Conservation (phyloP, 257 asterid species). For the Solanum acaule region DNA sequence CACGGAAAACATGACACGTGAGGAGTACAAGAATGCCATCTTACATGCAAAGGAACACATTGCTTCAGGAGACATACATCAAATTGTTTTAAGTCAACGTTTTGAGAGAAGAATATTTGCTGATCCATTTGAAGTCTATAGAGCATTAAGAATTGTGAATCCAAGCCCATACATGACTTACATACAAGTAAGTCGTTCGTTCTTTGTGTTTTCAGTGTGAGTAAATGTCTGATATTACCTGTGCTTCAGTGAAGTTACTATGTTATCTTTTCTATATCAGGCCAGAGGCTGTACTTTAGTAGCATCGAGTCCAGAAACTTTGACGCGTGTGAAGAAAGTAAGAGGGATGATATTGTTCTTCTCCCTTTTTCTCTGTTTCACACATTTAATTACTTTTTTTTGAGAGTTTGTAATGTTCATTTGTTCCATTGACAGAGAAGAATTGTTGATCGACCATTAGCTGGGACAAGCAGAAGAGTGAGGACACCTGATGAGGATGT, state of each 20-base stretch:
- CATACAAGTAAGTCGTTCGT: slow-evolving; percentile 68
- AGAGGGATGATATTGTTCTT: not conserved
- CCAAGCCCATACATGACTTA: slow-evolving; percentile 37
- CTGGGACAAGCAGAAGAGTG: slow-evolving; percentile 82
- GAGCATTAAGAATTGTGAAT: no score
- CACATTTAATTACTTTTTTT: not conserved
- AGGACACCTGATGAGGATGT: slow-evolving; percentile 52
- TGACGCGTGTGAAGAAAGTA: slow-evolving; percentile 68
- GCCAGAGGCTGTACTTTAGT: slow-evolving; percentile 53
- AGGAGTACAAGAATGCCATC: slow-evolving; percentile 65
- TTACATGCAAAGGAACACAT: slow-evolving; percentile 82
- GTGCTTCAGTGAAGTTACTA: not conserved
- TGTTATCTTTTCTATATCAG: slow-evolving; percentile 22
- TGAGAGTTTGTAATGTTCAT: not conserved
- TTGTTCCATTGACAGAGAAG: slow-evolving; percentile 40
- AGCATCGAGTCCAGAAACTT: slow-evolving; percentile 13
- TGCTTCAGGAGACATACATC: slow-evolving; percentile 75
- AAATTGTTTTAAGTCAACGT: slow-evolving; percentile 81
- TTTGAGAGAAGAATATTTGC: slow-evolving; percentile 83
- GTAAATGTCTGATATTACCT: no score
- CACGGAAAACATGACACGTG: slow-evolving; percentile 60
- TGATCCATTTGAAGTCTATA: no score
- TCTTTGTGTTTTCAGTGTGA: not conserved
- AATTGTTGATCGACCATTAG: slow-evolving; percentile 70
- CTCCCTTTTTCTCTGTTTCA: no score